Base-by-base conservation (phyloP, 176 grass and related monocot genomes). In the Oryza glumipatula region DNA sequence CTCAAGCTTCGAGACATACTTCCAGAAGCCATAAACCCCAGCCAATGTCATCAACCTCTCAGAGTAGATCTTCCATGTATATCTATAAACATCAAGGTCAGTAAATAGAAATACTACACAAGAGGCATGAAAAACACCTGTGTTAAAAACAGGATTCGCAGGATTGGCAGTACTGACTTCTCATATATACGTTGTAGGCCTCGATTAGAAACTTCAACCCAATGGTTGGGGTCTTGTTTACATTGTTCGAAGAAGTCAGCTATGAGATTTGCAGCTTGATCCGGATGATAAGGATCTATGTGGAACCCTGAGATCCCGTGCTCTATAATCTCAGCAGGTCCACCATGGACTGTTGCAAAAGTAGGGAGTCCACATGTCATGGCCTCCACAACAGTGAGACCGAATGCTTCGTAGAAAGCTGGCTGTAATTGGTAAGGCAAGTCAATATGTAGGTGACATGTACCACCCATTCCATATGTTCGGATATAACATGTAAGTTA, bases 21-120 rank as follows among this genome's bases (percentile, higher is more conserved):
- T 98, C 93, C 93, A 98, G 77, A 95, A 98, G 45, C 96, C 89
- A 69, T 98, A 98, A 58, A 98, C 96, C 39, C 96, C 93, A 69
- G 96, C 89, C 58, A 98, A 16, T 74, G 91, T 98, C 96, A 98
- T 92, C 80, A 98, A 72, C 80, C 96, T 98, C 83, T 95, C 93
- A 1, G 96, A 98, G 85, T 98, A 98, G 47, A 92, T 95, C 76
- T 92, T 98, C 96, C 96, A 98, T 78, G 96, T 98, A 78, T 95
- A 95, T 86, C 96, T 98, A 78, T 11, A 76, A 6, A 23, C 7
- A 84, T 48, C 66, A 39, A 3, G 23, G 66, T 61, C 19, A 73
- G n/a, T 74, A 52, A 79, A 77, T 32, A 74, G 73, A 77, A 69
- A 13, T 23, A 69, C 51, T 36, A 70, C 6, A 80, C 6, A 76